Base-by-base conservation (phyloP, 208 protist species). In the Acanthamoeba polyphaga region DNA sequence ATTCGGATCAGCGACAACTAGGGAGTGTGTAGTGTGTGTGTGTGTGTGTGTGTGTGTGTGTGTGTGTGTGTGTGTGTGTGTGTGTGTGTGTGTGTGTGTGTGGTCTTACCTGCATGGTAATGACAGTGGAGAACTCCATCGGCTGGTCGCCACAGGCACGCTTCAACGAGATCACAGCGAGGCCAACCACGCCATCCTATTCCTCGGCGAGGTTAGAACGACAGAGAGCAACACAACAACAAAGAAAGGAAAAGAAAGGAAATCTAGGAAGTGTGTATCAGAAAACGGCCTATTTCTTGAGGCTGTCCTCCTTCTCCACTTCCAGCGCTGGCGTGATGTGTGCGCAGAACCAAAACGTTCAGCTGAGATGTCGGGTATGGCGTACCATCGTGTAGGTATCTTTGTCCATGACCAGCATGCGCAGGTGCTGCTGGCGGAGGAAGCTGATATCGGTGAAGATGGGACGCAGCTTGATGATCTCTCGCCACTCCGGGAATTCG, bases 381-480 rank as follows among this genome's bases (percentile, higher is more conserved):
- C 60, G 60, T 82, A 82, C 74, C 32, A 53, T 46, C 7, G 74
- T 82, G 46, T 82, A 82, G 74, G 74, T 55, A 19, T 91, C 84
- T 51, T 70, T 91, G 84, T 91, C 55, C 84, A 91, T 91, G 19
- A 91, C 51, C 5, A 91, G 58, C 51, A 91, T 32, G 19, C 84
- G 51, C 58, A 91, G 34, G 43, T 91, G 84, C 60, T 91, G 84
- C 60, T 91, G 51, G 2, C 84, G 51, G 7, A 91, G 84, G 84
- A 91, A 91, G 34, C 43, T 68, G 0, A 91, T 66, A 34, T 91
- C 84, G 17, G 84, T 91, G 43, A 91, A 91, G 84, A 91, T 72
- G 13, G 84, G 84, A 27, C 84, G 51, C 84, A 91, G 84, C 43
- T 91, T 91, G 43, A 91, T 70, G 51, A 91, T 70, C 58, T 91